These are phyloP conservation scores for Vickermania ingenoplastis DNA, from an alignment of 208 protist genomes.

Conservation along the genomic window DNA sequence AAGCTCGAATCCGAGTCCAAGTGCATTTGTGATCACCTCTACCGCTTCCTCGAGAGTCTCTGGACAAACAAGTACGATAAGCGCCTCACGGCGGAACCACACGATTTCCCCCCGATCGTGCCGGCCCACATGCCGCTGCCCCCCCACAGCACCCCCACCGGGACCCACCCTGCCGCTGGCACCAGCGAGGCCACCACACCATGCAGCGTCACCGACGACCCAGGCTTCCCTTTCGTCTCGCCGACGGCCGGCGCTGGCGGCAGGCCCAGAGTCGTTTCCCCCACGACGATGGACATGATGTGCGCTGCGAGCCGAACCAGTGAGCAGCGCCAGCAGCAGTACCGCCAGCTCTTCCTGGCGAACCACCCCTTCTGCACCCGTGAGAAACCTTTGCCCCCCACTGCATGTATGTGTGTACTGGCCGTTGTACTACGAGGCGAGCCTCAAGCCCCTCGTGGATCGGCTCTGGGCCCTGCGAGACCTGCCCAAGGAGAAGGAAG, in stretches of 20 bases:
- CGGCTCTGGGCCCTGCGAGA: conserved; percentile 27
- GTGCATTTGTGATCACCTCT: conserved; percentile 32
- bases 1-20: conserved; percentile 18
- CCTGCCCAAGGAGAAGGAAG: background rate
- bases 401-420: conserved; percentile 54
- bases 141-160: no score
- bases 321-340: background rate
- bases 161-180: no score
- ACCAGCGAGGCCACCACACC: no score
- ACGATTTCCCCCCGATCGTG: no score
- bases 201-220: no score
- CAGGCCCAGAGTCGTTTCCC: no score
- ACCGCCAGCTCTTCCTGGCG: no score
- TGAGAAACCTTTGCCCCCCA: conserved; percentile 6
- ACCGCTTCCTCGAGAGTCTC: conserved; percentile 17
- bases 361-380: no score
- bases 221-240: no score
- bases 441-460: conserved; percentile 43
- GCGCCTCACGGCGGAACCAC: background rate
- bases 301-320: background rate
- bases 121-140: no score
- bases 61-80: background rate
- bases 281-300: no score
- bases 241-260: no score
- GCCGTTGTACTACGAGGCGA: conserved; percentile 69